Base-by-base conservation (phyloP, 140 eudicot genomes). In the Anethum foeniculum region DNA sequence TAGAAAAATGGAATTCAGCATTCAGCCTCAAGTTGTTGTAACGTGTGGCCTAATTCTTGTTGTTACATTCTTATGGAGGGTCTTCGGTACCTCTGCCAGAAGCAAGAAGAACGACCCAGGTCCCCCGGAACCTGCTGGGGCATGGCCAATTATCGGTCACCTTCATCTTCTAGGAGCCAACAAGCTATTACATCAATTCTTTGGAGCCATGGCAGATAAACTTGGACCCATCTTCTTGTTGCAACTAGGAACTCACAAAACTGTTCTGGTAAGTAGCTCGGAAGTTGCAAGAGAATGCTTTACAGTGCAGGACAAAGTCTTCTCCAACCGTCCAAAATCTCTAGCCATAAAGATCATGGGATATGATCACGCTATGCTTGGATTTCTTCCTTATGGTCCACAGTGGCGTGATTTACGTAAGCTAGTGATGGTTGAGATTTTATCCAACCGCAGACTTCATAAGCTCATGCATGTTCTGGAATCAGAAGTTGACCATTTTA, bases 81-180 rank as follows among this genome's bases (percentile, higher is more conserved):
- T 30, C 44, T 28, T 69, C 27, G 6, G 75, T 69, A 15, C 11
- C 44, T 18, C 7, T 47, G 43, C n/a, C 11, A 49, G 46, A 25
- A 76, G 65, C 65, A 49, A 28, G 65, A 76, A 47, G 39, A 76
- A 19, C 19, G 11, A 76, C 4, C 11, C 25, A 58, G 6, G 12
- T n/a, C 79, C 79, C 12, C 64, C 79, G 48, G 62, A 75, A 48
- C 79, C 80, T 46, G 23, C 75, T 69, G 46, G 46, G 75, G 75
- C 60, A 52, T 69, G 46, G 75, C 46, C 75, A 28, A 28, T 69
- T 34, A 30, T 68, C 23, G 74, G 74, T 68, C 74, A 68, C 75
- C 75, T 69, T 16, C 54, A 25, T 76, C 80, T 76, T 76, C 65
- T 76, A 13, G 58, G 62, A 52, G 64, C 68, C 30, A 19, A 48